Base-by-base conservation (phyloP, 768 basidiomycete genomes). In the Chiua virens region DNA sequence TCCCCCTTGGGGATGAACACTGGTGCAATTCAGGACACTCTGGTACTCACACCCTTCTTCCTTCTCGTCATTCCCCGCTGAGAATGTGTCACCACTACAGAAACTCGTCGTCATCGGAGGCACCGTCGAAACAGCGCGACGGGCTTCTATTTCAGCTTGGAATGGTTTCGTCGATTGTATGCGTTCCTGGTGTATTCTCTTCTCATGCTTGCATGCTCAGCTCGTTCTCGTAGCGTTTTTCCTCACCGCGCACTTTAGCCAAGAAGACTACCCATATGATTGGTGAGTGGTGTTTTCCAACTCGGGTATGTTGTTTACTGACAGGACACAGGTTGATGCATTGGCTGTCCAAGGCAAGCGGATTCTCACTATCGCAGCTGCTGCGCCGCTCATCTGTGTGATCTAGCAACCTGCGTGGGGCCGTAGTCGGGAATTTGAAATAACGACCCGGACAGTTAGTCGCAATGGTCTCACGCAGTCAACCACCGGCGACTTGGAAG, bases 81-180 rank as follows among this genome's bases (percentile, higher is more conserved):
- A 47, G 25, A 14, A 39, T 35, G 51, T 52, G 17, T 56, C 27
- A 41, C 23, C 25, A 3, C 37, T 25, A 3, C 58, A 91, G 90
- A 92, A 90, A 87, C 78, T 91, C 22, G 90, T 93, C 30, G 90
- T 93, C 61, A 87, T 93, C 63, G 90, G 91, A 21, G 91, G 91
- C 2, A 92, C 91, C 0, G 86, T 92, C 20, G 90, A 92, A 66
- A 92, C 89, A 15, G 89, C 89, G 32, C 78, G 90, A 56, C 77
- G 90, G 40, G 86, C 81, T 17, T 91, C 89, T 11, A 75, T 88
- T 25, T 89, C 89, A 5, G 91, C 89, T 13, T 93, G 91, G 90
- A 90, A 87, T 67, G 88, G 89, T 34, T 92, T 93, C 63, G 79
- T 93, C 5, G 91, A 92, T 66, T 92, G 90, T 92, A 52, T 36